Percentiles rank a stretch among this genome's conserved stretches.
Evolutionary conservation across 2,329 filamentous ascomycete genomes (phyloP).

Genomic region (Colletotrichum truncatum): DNA sequence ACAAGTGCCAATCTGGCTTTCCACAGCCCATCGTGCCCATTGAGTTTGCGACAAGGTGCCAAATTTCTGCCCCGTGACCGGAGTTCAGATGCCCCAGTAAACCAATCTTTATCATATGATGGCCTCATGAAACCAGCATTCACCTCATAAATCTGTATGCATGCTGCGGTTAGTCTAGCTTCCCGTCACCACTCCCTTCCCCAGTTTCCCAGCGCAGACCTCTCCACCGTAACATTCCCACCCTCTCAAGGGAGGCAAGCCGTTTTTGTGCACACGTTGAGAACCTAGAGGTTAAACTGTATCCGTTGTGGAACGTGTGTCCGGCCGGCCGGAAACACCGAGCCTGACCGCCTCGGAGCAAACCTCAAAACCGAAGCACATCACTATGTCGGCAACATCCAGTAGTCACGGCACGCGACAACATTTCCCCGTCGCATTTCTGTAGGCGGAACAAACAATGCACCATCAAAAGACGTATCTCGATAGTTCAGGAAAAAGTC

Average conservation of each 20-base stretch:
- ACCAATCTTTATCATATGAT: background rate
- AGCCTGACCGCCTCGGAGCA: slow-evolving; percentile 25
- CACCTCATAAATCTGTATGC: slow-evolving; percentile 11
- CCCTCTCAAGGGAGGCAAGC: background rate
- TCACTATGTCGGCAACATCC: background rate
- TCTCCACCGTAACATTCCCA: slow-evolving; percentile 22
- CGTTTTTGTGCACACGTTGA: background rate
- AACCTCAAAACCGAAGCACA: slow-evolving; percentile 6
- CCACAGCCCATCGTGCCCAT: slow-evolving; percentile 1
- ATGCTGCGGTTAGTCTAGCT: slow-evolving; percentile 10
- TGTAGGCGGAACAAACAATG: too few relatives aligned
- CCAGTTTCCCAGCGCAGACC: slow-evolving; percentile 10
- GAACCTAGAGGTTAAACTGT: background rate
- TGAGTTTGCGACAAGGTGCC: slow-evolving; percentile 10
- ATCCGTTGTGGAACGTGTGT: slow-evolving; percentile 10
- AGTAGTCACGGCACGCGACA: background rate
- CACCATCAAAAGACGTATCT: too few relatives aligned
- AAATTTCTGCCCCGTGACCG: background rate
- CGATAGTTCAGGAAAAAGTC: too few relatives aligned
- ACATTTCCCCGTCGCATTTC: background rate
- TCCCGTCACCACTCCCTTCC: slow-evolving; percentile 15
- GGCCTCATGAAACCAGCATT: background rate
- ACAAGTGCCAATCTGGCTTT: slow-evolving; percentile 21
- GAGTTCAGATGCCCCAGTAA: background rate
- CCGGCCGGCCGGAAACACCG: slow-evolving; percentile 18